These are phyloP conservation scores for Lipomyces anomalus DNA, from an alignment of 805 yeast genomes.

Conservation along the genomic window DNA sequence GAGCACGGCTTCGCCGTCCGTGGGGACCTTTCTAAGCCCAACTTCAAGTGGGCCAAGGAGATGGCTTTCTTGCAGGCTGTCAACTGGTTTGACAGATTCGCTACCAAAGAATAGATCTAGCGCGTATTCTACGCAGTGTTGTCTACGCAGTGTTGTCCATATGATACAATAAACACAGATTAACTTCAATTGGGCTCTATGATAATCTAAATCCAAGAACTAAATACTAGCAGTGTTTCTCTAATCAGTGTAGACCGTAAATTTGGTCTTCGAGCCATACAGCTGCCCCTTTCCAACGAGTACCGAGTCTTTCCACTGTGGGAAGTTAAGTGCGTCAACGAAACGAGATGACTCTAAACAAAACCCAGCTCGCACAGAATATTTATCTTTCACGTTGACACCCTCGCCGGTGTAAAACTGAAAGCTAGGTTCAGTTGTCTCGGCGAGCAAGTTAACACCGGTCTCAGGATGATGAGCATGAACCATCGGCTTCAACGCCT, in stretches of 20 bases:
- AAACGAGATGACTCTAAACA: constrained; percentile 59
- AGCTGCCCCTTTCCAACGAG: constrained; percentile 43
- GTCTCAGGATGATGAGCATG: constrained; percentile 45
- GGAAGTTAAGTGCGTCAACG: constrained; percentile 47
- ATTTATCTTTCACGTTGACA: constrained; percentile 34
- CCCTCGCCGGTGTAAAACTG: constrained; percentile 61
- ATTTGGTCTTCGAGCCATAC: constrained; percentile 46
- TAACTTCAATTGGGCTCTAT: background rate
- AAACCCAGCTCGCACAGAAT: constrained; percentile 44
- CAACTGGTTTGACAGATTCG: constrained; percentile 18
- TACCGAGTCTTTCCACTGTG: constrained; percentile 48
- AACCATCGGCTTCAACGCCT: constrained; percentile 37
- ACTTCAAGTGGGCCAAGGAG: constrained; percentile 58
- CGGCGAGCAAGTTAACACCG: constrained; percentile 38
- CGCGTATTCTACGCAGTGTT: background rate
- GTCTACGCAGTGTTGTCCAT: background rate
- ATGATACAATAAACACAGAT: background rate
- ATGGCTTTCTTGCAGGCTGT: constrained; percentile 43
- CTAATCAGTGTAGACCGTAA: constrained; percentile 23
- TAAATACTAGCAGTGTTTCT: too few relatives aligned
- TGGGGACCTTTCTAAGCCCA: constrained; percentile 58
- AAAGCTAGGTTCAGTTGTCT: constrained; percentile 60
- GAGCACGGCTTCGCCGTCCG: constrained; percentile 74
- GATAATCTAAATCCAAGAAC: background rate
- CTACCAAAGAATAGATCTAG: constrained; percentile 4